phyloP scores from a whole-genome alignment of 2,329 filamentous ascomycete species.

The Ophiognomonia clavigignenti-juglandacearum region DNA sequence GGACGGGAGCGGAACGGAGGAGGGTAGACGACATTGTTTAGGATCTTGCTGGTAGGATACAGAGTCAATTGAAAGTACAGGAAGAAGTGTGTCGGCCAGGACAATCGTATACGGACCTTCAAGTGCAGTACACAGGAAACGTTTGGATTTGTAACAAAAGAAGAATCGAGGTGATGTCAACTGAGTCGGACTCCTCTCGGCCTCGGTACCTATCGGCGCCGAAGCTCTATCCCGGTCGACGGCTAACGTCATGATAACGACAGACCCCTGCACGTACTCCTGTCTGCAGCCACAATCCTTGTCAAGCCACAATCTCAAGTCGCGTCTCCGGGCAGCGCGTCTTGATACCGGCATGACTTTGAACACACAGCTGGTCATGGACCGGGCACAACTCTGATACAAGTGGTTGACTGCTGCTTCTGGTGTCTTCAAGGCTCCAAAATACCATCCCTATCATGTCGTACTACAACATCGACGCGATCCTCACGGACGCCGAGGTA shows the following conservation, averaged over 20 bases:
- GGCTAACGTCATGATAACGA: conserved; percentile 1
- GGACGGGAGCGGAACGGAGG: conserved; percentile 63
- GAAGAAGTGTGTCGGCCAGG: not conserved
- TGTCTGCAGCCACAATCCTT: no score
- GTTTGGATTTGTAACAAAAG: no score
- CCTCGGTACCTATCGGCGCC: no score
- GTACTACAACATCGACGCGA: conserved; percentile 82
- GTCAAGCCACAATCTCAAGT: conserved; percentile 3
- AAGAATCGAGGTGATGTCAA: conserved; percentile 8
- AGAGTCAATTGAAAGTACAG: conserved; percentile 1
- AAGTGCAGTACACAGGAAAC: no score
- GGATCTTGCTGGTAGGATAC: conserved; percentile 3
- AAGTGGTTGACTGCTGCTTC: no score
- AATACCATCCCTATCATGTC: conserved; percentile 47
- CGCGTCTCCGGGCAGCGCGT: conserved; percentile 7
- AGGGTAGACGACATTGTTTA: conserved; percentile 70
- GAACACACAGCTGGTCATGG: no score
- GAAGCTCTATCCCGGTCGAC: conserved; percentile 2
- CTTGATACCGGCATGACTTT: not conserved
- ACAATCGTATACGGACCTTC: no score
- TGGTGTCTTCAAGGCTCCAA: no score
- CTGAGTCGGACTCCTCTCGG: not conserved
- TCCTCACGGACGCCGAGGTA: conserved; percentile 80
- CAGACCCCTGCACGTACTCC: no score
- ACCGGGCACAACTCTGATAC: no score